Evolutionary conservation across 148 eudicot genomes (phyloP).

Genomic region (Amaranthus cruentus): DNA sequence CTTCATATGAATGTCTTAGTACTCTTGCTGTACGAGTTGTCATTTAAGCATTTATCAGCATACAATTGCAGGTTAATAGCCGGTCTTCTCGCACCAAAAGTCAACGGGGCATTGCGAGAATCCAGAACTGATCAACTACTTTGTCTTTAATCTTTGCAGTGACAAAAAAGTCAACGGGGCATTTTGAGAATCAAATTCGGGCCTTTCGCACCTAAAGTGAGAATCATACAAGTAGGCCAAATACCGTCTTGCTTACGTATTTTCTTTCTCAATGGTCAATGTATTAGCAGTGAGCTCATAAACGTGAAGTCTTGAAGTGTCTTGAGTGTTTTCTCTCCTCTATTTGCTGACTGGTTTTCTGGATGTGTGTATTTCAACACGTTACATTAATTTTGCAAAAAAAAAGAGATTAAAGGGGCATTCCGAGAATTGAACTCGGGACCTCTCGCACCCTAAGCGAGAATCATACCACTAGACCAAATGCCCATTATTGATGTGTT

Average conservation of each 20-base stretch:
- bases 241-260: background rate
- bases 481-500: background rate
- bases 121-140: background rate
- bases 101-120: constrained; percentile 11
- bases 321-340: too few relatives aligned
- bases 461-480: constrained; percentile 25
- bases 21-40: too few relatives aligned
- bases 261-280: too few relatives aligned
- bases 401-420: constrained; percentile 13
- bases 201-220: background rate
- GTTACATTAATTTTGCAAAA: background rate
- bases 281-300: too few relatives aligned
- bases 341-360: too few relatives aligned
- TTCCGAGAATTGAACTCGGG: constrained; percentile 42
- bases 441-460: constrained; percentile 15
- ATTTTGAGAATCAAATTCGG: background rate
- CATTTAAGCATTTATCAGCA: too few relatives aligned
- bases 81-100: constrained; percentile 84
- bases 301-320: too few relatives aligned
- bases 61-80: too few relatives aligned
- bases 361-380: too few relatives aligned
- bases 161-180: background rate
- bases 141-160: too few relatives aligned
- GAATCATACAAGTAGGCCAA: constrained; percentile 21
- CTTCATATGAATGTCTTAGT: too few relatives aligned